These are phyloP conservation scores for Monosporascus sp. DNA, from an alignment of 2,329 filamentous ascomycete genomes.

Conservation along the genomic window DNA sequence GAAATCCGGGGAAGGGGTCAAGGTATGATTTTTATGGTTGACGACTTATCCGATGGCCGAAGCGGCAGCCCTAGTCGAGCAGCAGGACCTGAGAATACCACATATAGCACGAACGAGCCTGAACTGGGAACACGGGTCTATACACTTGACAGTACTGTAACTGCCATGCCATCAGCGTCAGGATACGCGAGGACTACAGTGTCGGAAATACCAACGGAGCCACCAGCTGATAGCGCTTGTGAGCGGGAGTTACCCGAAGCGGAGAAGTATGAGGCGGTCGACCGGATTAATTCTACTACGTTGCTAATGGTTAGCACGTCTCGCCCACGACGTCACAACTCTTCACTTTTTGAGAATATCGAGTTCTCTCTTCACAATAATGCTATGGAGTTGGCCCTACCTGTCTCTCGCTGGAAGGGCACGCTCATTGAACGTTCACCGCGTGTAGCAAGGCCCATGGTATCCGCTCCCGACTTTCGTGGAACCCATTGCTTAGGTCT, in stretches of 20 bases:
- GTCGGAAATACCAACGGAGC: too few relatives aligned
- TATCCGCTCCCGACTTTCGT: too few relatives aligned
- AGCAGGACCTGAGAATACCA: neutral
- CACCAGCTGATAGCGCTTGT: too few relatives aligned
- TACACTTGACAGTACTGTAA: neutral
- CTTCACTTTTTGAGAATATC: slow-evolving; percentile 20
- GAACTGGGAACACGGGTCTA: neutral
- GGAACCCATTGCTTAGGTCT: too few relatives aligned
- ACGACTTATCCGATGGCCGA: neutral
- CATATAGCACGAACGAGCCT: neutral
- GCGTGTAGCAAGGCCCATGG: neutral
- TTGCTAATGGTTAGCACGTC: slow-evolving; percentile 1
- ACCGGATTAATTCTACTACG: too few relatives aligned
- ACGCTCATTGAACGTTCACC: slow-evolving; percentile 21
- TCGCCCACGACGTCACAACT: slow-evolving; percentile 3
- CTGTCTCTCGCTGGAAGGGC: slow-evolving; percentile 19
- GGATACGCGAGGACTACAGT: too few relatives aligned
- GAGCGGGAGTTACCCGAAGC: too few relatives aligned
- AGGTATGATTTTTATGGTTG: neutral
- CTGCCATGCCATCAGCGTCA: too few relatives aligned
- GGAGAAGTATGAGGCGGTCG: too few relatives aligned
- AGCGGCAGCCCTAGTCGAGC: neutral
- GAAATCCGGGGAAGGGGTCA: too few relatives aligned
- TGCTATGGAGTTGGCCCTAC: slow-evolving; percentile 4
- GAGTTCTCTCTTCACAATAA: slow-evolving; percentile 17